These are phyloP conservation scores for Pyrus bretschneideri DNA, from an alignment of 306 rosid species.

Conservation along the genomic window DNA sequence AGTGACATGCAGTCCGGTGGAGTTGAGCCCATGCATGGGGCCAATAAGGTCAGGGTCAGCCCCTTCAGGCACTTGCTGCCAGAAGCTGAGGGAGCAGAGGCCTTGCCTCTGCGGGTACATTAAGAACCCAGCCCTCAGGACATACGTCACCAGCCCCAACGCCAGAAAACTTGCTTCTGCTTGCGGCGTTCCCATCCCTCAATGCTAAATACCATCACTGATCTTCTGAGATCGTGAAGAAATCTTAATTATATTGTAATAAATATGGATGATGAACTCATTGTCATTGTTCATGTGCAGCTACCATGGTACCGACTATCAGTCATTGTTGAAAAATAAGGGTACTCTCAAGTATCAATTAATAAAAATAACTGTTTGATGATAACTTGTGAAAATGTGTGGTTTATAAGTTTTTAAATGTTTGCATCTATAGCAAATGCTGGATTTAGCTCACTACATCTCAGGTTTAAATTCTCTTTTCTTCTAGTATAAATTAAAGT, in stretches of 20 bases:
- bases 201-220: conserved; percentile 9
- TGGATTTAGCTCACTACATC: too few species aligned
- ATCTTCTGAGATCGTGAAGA: background rate
- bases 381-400: too few species aligned
- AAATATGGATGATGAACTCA: background rate
- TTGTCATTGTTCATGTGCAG: background rate
- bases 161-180: conserved; percentile 26
- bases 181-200: conserved; percentile 44
- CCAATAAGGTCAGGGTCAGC: background rate
- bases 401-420: too few species aligned
- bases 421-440: background rate
- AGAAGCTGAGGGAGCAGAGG: conserved; percentile 44
- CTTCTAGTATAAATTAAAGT: too few species aligned
- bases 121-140: conserved; percentile 36
- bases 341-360: background rate
- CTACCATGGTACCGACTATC: background rate
- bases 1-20: conserved; percentile 8
- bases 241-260: background rate
- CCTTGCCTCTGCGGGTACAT: conserved; percentile 55
- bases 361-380: background rate
- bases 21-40: conserved; percentile 13
- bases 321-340: background rate
- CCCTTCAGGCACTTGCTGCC: conserved; percentile 43
- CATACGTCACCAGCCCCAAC: conserved; percentile 31
- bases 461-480: too few species aligned